Evolutionary conservation across 179 eudicot species (phyloP), one percentile per base, ranked within the genome.

Genomic region (Vitellaria paradoxa): DNA sequence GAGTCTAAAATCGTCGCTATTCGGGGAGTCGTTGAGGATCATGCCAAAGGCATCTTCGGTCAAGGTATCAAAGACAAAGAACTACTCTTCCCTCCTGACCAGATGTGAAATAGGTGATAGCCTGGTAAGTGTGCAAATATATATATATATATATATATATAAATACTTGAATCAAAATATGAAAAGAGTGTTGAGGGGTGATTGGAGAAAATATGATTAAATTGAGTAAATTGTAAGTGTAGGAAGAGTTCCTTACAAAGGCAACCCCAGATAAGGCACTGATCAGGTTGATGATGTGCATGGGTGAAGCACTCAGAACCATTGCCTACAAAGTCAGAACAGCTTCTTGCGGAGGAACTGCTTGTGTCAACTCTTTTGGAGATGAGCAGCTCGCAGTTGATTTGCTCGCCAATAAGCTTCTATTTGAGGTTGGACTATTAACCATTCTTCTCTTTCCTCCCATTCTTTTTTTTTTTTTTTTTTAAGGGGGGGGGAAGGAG

Each of bases 351-450:
- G 93, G 99, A 11, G 99, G 96, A 80, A 96, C 98, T 66, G 97
- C 94, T 20, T 96, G 99, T 81, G 96, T 96, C 10, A 96, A 96
- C 85, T 53, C 98, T 57, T 96, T 96, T 81, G 99, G 98, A 8
- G 99, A 94, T 80, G 98, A 96, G 81, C 99, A 96, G 75, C 99
- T 96, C 65, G 99, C 99, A 11, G 96, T 96, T 57, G 99, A 96
- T 81, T 62, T 96, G 88, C 98, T 96, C 49, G 99, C 99, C 11
- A 80, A 96, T 83, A 92, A 96, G 84, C 98, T 96, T 72, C 94
- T 96, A 20, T 96, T 96, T 18, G 98, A 96, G 90, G 99, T 96
- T 21, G 30, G 30, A 65, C 21, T 30, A 30, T 79, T 30, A 65
- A 26, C 56, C 7, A 26, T 12, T 23, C 11, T 17, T 17, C 61